phyloP scores from a whole-genome alignment of 2,329 filamentous ascomycete genomes.

The Trichoderma koningii region DNA sequence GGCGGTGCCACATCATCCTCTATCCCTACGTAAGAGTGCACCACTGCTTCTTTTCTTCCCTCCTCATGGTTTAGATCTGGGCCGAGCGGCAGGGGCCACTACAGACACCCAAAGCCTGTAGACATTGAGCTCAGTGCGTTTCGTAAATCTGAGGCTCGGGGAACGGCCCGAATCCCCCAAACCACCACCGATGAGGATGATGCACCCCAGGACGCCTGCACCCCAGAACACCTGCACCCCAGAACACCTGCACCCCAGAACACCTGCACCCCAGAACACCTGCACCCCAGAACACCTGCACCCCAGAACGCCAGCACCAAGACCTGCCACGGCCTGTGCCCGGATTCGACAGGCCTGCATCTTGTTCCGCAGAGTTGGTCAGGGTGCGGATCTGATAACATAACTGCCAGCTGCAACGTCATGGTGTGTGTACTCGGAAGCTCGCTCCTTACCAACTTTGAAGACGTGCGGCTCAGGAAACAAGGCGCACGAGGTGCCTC shows the following conservation, averaged over 20 bases:
- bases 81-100: neutral
- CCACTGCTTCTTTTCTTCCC: neutral
- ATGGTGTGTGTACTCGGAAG: neutral
- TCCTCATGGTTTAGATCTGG: neutral
- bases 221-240: neutral
- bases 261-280: neutral
- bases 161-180: slow-evolving; percentile 1
- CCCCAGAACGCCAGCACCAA: neutral
- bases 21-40: no score
- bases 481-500: neutral
- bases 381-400: neutral
- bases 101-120: neutral
- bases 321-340: neutral
- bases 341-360: neutral
- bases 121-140: neutral
- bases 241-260: neutral
- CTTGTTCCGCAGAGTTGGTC: neutral
- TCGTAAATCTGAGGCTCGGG: neutral
- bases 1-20: no score
- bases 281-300: neutral
- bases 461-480: neutral
- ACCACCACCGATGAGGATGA: neutral
- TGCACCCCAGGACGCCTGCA: neutral
- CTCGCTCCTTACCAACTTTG: neutral
- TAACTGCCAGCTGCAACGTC: neutral